Percentiles rank a stretch among this genome's conserved stretches.
phyloP scores from a whole-genome alignment of 805 yeast genomes.

The Lachancea quebecensis region DNA sequence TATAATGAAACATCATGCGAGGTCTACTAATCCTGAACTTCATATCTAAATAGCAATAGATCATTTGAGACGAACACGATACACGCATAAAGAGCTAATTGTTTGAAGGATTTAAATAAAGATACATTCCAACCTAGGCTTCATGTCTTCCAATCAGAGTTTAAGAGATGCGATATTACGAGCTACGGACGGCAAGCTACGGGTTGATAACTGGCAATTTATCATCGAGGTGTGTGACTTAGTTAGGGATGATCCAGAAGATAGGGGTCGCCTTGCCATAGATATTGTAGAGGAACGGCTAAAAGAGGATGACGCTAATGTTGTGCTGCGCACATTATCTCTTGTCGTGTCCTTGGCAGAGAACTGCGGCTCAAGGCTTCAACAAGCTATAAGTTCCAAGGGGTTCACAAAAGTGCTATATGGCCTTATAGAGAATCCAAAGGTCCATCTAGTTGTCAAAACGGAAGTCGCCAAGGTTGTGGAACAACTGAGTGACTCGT shows the following conservation, averaged over 20 bases:
- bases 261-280: conserved; percentile 39
- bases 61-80: too few species aligned
- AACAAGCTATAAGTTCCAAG: conserved; percentile 54
- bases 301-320: conserved; percentile 52
- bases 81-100: too few species aligned
- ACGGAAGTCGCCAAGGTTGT: conserved; percentile 58
- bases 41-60: too few species aligned
- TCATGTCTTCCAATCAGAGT: conserved; percentile 1
- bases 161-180: conserved; percentile 25
- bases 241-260: conserved; percentile 55
- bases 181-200: conserved; percentile 59
- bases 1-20: too few species aligned
- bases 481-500: conserved; percentile 56
- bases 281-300: conserved; percentile 42
- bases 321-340: conserved; percentile 51
- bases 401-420: conserved; percentile 43
- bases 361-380: conserved; percentile 68
- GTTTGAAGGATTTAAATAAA: too few species aligned
- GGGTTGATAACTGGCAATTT: conserved; percentile 62
- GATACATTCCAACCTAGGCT: too few species aligned
- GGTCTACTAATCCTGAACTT: too few species aligned
- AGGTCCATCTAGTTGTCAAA: conserved; percentile 64
- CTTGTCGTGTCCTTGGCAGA: conserved; percentile 58
- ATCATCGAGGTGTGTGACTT: conserved; percentile 61
- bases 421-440: conserved; percentile 44